Evolutionary conservation across 176 grass and related monocot species (phyloP).

Genomic region (Rhynchospora tenuis): DNA sequence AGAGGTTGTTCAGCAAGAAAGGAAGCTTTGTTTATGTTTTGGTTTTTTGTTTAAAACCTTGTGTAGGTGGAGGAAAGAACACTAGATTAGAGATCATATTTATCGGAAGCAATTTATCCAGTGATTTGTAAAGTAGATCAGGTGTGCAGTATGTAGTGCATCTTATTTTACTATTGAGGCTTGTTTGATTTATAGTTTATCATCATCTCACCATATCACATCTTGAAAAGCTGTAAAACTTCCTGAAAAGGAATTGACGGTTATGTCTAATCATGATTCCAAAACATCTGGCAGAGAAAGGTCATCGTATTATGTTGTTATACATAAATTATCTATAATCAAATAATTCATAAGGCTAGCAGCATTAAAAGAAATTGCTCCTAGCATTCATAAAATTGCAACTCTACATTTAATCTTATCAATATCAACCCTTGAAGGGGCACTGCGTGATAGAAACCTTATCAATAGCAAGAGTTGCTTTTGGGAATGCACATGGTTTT

Average conservation of each 20-base stretch:
- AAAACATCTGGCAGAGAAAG: neutral
- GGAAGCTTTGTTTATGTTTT: neutral
- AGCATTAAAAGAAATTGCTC: neutral
- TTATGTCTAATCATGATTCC: neutral
- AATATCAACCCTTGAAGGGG: conserved; percentile 17
- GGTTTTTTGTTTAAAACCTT: neutral
- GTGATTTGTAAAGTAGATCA: conserved; percentile 20
- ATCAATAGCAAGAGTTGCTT: conserved; percentile 42
- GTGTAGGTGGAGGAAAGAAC: neutral
- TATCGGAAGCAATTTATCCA: neutral
- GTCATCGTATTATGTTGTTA: neutral
- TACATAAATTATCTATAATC: conserved; percentile 5
- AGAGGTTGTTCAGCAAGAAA: conserved; percentile 8
- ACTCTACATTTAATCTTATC: neutral
- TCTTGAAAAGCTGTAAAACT: neutral
- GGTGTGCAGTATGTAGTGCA: conserved; percentile 11
- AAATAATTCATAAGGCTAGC: neutral
- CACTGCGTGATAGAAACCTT: conserved; percentile 19
- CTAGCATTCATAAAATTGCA: neutral
- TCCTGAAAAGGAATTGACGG: neutral
- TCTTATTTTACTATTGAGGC: neutral
- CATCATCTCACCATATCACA: neutral
- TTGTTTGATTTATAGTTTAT: conserved; percentile 9
- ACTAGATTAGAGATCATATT: conserved; percentile 9
- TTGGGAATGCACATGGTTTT: conserved; percentile 52